These are phyloP conservation scores for Closterium sp. DNA, from an alignment of 139 green algal genomes.

Conservation along the genomic window DNA sequence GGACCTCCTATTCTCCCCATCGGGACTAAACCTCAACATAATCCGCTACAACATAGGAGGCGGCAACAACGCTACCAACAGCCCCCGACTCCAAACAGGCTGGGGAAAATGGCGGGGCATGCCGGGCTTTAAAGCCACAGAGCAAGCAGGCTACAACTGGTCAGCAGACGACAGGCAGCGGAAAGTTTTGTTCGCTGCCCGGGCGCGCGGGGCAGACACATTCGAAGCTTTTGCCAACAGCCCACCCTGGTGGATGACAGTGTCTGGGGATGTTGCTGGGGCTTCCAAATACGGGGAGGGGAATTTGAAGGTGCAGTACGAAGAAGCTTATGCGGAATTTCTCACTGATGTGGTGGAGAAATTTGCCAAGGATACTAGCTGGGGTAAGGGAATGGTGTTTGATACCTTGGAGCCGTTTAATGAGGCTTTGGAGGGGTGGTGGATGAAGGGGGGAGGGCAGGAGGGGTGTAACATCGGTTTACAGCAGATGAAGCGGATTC, in stretches of 20 bases:
- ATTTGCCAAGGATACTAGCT: slow-evolving; percentile 16
- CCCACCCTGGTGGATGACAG: slow-evolving; percentile 52
- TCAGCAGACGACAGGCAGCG: slow-evolving; percentile 30
- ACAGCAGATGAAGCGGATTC: slow-evolving; percentile 27
- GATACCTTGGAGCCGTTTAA: slow-evolving; percentile 53
- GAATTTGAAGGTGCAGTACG: slow-evolving; percentile 43
- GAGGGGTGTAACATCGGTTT: slow-evolving; percentile 51
- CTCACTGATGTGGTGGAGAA: slow-evolving; percentile 36
- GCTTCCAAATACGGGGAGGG: neutral
- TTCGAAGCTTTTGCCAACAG: slow-evolving; percentile 56
- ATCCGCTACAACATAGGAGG: too few relatives aligned
- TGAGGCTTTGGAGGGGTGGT: slow-evolving; percentile 39
- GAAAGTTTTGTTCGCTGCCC: slow-evolving; percentile 38
- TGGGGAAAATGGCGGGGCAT: neutral
- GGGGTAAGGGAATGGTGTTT: slow-evolving; percentile 19
- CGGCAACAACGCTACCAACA: too few relatives aligned
- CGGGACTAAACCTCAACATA: slow-evolving; percentile 48
- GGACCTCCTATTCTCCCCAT: slow-evolving; percentile 50
- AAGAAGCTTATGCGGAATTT: slow-evolving; percentile 46
- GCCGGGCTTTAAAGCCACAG: slow-evolving; percentile 27
- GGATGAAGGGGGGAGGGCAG: slow-evolving; percentile 48
- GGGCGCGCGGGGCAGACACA: slow-evolving; percentile 16
- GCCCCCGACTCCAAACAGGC: too few relatives aligned
- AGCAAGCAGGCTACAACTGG: slow-evolving; percentile 33
- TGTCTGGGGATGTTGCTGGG: slow-evolving; percentile 30